Conservation (phyloP, 306 rosid species). For the Fragaria iinumae region DNA sequence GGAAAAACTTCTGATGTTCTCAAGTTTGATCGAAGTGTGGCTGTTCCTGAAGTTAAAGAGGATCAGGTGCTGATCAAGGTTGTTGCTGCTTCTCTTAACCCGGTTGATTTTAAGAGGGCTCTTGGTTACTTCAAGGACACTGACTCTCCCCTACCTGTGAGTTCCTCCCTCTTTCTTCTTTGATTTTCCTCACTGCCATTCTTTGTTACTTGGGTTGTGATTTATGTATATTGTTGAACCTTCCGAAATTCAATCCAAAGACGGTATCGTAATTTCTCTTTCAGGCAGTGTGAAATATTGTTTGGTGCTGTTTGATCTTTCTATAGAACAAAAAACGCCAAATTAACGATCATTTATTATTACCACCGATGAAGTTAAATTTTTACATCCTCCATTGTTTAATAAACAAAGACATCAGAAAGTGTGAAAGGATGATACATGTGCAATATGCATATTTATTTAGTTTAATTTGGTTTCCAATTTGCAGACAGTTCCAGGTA, state of each 20-base stretch:
- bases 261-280: background rate
- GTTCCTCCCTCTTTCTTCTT: background rate
- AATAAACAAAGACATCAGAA: background rate
- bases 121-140: conserved; percentile 30
- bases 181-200: background rate
- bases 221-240: background rate
- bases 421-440: background rate
- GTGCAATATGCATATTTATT: background rate
- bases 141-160: conserved; percentile 26
- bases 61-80: conserved; percentile 70
- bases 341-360: background rate
- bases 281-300: background rate
- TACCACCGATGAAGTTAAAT: background rate
- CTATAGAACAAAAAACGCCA: background rate
- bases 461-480: conserved; percentile 3
- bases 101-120: conserved; percentile 55
- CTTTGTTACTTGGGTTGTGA: too few relatives aligned
- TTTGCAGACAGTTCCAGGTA: too few relatives aligned
- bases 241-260: background rate
- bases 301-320: background rate
- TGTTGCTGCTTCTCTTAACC: conserved; percentile 66
- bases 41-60: conserved; percentile 42
- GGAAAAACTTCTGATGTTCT: conserved; percentile 50
- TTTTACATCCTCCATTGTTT: background rate
- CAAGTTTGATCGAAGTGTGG: conserved; percentile 39